phyloP scores from a whole-genome alignment of 2,329 filamentous ascomycete genomes.

The Colletotrichum sidae region DNA sequence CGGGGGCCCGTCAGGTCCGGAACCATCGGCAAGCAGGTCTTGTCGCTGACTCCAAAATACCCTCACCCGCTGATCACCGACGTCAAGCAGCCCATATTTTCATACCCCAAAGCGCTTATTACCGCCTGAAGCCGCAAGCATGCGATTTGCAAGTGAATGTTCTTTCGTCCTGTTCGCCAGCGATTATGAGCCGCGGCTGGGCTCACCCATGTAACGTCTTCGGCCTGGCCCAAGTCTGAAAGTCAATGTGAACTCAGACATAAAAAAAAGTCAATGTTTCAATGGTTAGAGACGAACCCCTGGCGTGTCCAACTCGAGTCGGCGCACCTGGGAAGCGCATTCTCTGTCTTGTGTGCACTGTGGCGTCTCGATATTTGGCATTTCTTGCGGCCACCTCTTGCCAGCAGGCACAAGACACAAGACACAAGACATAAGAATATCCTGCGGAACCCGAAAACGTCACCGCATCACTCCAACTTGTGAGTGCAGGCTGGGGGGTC shows the following conservation, averaged over 20 bases:
- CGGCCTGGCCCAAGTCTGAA: neutral
- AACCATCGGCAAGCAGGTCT: slow-evolving; percentile 25
- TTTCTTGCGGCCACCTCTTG: slow-evolving; percentile 14
- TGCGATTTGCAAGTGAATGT: neutral
- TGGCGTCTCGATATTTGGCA: slow-evolving; percentile 5
- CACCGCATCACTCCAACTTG: slow-evolving; percentile 11
- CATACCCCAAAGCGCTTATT: neutral
- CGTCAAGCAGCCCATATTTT: slow-evolving; percentile 30
- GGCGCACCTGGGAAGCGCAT: slow-evolving; percentile 8
- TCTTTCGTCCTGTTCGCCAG: neutral
- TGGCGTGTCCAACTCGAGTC: slow-evolving; percentile 3
- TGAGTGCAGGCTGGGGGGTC: slow-evolving; percentile 14
- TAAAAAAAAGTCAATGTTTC: neutral
- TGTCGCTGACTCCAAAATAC: slow-evolving; percentile 12
- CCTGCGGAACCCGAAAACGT: slow-evolving; percentile 30
- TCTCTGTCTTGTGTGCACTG: neutral
- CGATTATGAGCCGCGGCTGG: too few relatives aligned
- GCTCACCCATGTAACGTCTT: neutral
- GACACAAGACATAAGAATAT: neutral
- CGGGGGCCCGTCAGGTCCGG: slow-evolving; percentile 7
- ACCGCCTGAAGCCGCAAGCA: neutral
- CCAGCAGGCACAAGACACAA: neutral
- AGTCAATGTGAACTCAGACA: neutral
- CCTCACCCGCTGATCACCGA: slow-evolving; percentile 31
- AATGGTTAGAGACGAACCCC: slow-evolving; percentile 19